These are phyloP conservation scores for Sicyos baderoa DNA, from an alignment of 306 rosid genomes.

Conservation along the genomic window DNA sequence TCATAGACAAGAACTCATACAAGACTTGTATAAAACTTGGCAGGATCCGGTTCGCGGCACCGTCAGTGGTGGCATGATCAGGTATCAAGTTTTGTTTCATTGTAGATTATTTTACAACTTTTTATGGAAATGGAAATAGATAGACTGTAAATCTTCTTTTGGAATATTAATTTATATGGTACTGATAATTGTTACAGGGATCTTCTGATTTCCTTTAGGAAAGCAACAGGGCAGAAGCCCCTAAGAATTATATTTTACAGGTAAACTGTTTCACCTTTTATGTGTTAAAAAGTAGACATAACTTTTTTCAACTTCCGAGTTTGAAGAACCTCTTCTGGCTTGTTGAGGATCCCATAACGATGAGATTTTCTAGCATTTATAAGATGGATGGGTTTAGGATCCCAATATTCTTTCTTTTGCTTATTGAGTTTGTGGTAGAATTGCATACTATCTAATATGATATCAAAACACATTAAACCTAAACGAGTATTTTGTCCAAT, in stretches of 20 bases:
- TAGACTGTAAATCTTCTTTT: not conserved
- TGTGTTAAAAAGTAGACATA: not conserved
- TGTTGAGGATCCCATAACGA: too few species aligned
- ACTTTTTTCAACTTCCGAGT: too few species aligned
- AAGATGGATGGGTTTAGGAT: too few species aligned
- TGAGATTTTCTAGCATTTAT: too few species aligned
- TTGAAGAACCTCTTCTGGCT: too few species aligned
- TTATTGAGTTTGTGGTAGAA: too few species aligned
- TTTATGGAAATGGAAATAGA: not conserved
- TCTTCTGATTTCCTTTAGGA: conserved; percentile 78
- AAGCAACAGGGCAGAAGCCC: conserved; percentile 94
- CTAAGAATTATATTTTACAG: conserved; percentile 83
- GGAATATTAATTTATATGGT: conserved; percentile 9
- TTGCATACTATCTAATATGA: too few species aligned
- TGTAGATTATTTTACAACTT: not conserved
- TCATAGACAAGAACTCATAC: conserved; percentile 88
- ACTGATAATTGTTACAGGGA: conserved; percentile 45
- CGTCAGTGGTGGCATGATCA: conserved; percentile 84
- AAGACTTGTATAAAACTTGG: conserved; percentile 87
- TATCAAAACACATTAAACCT: too few species aligned
- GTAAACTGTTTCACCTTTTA: conserved; percentile 26
- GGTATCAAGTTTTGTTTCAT: conserved; percentile 29
- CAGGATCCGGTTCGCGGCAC: conserved; percentile 85
- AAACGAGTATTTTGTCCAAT: too few species aligned
- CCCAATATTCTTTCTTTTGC: too few species aligned